phyloP scores from a whole-genome alignment of 768 basidiomycete species.

The Phylloporus sp. region DNA sequence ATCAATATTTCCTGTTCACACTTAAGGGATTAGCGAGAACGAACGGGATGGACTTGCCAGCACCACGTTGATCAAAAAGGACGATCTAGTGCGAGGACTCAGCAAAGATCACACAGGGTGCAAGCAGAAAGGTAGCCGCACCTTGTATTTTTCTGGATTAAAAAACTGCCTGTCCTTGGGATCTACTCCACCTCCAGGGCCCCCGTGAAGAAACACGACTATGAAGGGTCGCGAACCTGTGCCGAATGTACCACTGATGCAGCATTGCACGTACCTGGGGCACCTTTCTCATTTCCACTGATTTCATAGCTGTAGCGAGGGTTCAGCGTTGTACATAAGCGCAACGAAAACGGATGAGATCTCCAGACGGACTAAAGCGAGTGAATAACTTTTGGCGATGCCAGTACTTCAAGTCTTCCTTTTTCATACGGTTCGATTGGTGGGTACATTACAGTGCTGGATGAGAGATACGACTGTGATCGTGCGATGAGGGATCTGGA shows the following conservation, averaged over 20 bases:
- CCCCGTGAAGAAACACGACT: conserved; percentile 85
- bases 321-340: background rate
- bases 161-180: conserved; percentile 73
- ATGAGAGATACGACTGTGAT: background rate
- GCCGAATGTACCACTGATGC: background rate
- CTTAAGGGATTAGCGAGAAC: conserved; percentile 22
- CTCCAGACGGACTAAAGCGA: conserved; percentile 60
- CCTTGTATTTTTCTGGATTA: conserved; percentile 83
- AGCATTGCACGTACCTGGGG: conserved; percentile 50
- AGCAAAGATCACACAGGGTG: conserved; percentile 2
- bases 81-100: conserved; percentile 52
- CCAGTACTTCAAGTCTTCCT: conserved; percentile 66
- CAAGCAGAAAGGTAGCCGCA: conserved; percentile 18
- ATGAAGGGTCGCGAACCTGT: conserved; percentile 1
- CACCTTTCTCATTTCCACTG: conserved; percentile 72
- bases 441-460: conserved; percentile 54
- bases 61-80: conserved; percentile 86
- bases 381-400: conserved; percentile 46
- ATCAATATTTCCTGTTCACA: conserved; percentile 2
- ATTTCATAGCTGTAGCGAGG: conserved; percentile 63
- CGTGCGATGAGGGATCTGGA: conserved; percentile 14
- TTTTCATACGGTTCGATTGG: conserved; percentile 60
- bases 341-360: background rate
- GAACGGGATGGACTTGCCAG: conserved; percentile 83
- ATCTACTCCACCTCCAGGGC: conserved; percentile 77